These are phyloP conservation scores for Xylariales sp. DNA, from an alignment of 2,329 filamentous ascomycete genomes.

Conservation along the genomic window DNA sequence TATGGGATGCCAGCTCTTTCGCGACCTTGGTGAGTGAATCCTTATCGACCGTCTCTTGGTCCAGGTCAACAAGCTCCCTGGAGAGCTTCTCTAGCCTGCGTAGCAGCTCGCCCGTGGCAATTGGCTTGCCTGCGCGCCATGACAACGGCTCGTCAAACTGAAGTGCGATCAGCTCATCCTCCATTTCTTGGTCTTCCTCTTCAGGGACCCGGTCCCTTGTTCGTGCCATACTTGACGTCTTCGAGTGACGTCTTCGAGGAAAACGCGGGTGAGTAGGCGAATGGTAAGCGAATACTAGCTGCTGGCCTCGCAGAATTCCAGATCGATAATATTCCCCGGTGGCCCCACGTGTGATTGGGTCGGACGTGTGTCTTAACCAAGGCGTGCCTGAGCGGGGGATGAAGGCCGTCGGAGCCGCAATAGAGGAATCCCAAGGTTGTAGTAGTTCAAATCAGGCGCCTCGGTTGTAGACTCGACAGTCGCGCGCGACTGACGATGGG, in stretches of 20 bases:
- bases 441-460: no score
- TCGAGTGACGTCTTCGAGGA: not conserved
- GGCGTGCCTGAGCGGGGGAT: no score
- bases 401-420: no score
- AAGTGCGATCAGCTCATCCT: slow-evolving; percentile 44
- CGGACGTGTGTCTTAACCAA: not conserved
- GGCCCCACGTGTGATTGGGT: slow-evolving; percentile 7
- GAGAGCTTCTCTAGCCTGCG: slow-evolving; percentile 74
- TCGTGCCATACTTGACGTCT: slow-evolving; percentile 31
- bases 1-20: slow-evolving; percentile 75
- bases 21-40: slow-evolving; percentile 81
- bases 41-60: slow-evolving; percentile 80
- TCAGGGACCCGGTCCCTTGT: slow-evolving; percentile 33
- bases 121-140: slow-evolving; percentile 88
- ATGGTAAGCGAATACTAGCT: not conserved
- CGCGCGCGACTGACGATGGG: no score
- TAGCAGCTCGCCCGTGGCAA: slow-evolving; percentile 76
- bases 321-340: not conserved
- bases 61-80: slow-evolving; percentile 77
- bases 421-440: no score
- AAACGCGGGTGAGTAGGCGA: not conserved
- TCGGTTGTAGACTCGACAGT: no score
- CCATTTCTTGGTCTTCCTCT: slow-evolving; percentile 34
- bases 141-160: slow-evolving; percentile 81
- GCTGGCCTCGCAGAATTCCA: not conserved